Evolutionary conservation across 495 filamentous ascomycete species (phyloP).

Genomic region (Poronia punctata): DNA sequence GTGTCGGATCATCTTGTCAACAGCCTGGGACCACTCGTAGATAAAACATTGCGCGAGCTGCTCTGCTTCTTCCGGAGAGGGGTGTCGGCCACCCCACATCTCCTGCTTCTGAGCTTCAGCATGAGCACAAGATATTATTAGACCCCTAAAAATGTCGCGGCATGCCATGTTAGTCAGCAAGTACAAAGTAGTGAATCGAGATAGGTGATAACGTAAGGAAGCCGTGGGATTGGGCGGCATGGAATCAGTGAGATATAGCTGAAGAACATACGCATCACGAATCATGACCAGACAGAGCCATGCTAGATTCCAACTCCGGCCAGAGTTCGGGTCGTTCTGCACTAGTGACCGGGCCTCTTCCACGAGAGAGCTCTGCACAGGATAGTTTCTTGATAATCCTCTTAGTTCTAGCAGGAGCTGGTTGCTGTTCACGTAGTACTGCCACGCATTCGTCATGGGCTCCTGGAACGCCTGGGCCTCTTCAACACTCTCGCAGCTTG

Average conservation of each 20-base stretch:
- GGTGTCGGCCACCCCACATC: slow-evolving; percentile 65
- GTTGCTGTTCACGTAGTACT: slow-evolving; percentile 66
- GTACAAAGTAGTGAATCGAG: neutral
- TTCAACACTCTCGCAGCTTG: slow-evolving; percentile 44
- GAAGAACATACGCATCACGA: slow-evolving; percentile 58
- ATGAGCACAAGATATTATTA: slow-evolving; percentile 55
- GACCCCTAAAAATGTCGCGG: slow-evolving; percentile 36
- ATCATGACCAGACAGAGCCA: slow-evolving; percentile 70
- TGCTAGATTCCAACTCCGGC: slow-evolving; percentile 69
- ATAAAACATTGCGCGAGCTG: slow-evolving; percentile 58
- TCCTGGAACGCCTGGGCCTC: slow-evolving; percentile 48
- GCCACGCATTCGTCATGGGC: slow-evolving; percentile 66
- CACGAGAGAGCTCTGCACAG: slow-evolving; percentile 61
- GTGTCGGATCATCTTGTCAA: slow-evolving; percentile 60
- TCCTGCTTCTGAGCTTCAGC: slow-evolving; percentile 54
- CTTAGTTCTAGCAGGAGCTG: slow-evolving; percentile 67
- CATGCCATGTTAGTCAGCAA: neutral
- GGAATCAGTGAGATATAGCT: too few relatives aligned
- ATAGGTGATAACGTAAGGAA: neutral
- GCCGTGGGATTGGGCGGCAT: neutral
- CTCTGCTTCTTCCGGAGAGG: slow-evolving; percentile 45
- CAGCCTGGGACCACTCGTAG: slow-evolving; percentile 60
- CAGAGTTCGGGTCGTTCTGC: slow-evolving; percentile 55
- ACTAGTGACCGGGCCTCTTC: slow-evolving; percentile 63
- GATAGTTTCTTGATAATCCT: slow-evolving; percentile 62